Base-by-base conservation (phyloP, 768 basidiomycete genomes). In the Boletus vinaceobasis region DNA sequence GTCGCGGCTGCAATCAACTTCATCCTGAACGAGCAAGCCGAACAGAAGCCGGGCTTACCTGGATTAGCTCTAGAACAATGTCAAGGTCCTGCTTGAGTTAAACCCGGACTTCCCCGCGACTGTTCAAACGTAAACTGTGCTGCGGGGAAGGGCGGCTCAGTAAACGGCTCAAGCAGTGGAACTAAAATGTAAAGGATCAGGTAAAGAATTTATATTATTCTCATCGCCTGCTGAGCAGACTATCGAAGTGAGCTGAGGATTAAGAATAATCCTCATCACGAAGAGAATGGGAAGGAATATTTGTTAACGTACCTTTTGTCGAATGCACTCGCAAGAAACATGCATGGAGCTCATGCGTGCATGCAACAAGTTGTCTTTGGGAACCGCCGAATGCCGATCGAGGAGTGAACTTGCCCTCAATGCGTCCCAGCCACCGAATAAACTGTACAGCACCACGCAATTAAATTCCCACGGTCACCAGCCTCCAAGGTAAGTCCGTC, bases 231-330 rank as follows among this genome's bases (percentile, higher is more conserved):
- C 62, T 50, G 54, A 68, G 77, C 70, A 72, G 69, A 56, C 75
- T n/a, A 48, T 83, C 82, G 81, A 83, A 82, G 82, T 83, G 82
- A 83, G 82, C 82, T 83, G 82, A 83, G 82, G 81, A 77, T 59
- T 45, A 68, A 69, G 68, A 71, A 62, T 37, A 51, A 46, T 23
- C 68, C 44, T 78, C 74, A 56, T 74, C 72, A 21, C 50, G 35
- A 39, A 58, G 52, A 14, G 27, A 19, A 19, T 9, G 13, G 19
- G 55, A 43, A 33, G 9, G 11, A 15, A 44, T 4, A 7, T 19
- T 19, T 19, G 43, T 3, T 40, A 26, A 44, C 61, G 11, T 50
- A 61, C 60, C 59, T 36, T 31, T 13, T n/a, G 39, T 49, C n/a
- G 7, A n/a, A 19, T 11, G n/a, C 19, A 14, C 21, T 39, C 15